Evolutionary conservation across 2,329 filamentous ascomycete genomes (phyloP).

Genomic region (Fusarium domesticum): DNA sequence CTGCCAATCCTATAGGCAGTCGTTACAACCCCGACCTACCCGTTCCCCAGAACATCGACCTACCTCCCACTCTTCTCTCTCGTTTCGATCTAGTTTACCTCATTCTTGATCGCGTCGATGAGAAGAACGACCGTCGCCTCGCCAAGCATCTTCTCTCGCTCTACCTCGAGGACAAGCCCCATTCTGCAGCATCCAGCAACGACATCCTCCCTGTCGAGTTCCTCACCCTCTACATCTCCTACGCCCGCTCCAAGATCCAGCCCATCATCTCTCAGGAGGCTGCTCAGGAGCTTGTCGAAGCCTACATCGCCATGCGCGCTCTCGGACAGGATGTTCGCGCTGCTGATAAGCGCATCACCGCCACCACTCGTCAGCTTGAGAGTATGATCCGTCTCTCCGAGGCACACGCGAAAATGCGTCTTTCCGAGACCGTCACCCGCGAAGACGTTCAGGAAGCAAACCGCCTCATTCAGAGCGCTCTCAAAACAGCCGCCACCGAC

Average conservation of each 20-base stretch:
- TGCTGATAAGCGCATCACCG: slow-evolving; percentile 93
- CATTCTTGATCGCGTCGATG: slow-evolving; percentile 90
- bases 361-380: slow-evolving; percentile 93
- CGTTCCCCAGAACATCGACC: slow-evolving; percentile 96
- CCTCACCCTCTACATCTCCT: slow-evolving; percentile 94
- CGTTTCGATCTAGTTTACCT: slow-evolving; percentile 97
- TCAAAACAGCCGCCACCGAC: slow-evolving; percentile 98
- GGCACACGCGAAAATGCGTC: slow-evolving; percentile 96
- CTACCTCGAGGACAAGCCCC: slow-evolving; percentile 92
- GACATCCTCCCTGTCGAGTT: slow-evolving; percentile 94
- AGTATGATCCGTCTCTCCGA: slow-evolving; percentile 97
- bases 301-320: slow-evolving; percentile 93
- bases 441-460: slow-evolving; percentile 88
- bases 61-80: slow-evolving; percentile 89
- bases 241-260: slow-evolving; percentile 82
- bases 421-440: slow-evolving; percentile 70
- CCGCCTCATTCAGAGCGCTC: slow-evolving; percentile 84
- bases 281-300: slow-evolving; percentile 75
- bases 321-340: slow-evolving; percentile 84
- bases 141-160: slow-evolving; percentile 92
- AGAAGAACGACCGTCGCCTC: slow-evolving; percentile 81
- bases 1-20: slow-evolving; percentile 95
- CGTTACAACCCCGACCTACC: slow-evolving; percentile 96
- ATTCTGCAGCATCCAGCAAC: slow-evolving; percentile 68
- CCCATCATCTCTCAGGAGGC: slow-evolving; percentile 78